phyloP scores from a whole-genome alignment of 208 protist species.

The Leishmania aethiopica region DNA sequence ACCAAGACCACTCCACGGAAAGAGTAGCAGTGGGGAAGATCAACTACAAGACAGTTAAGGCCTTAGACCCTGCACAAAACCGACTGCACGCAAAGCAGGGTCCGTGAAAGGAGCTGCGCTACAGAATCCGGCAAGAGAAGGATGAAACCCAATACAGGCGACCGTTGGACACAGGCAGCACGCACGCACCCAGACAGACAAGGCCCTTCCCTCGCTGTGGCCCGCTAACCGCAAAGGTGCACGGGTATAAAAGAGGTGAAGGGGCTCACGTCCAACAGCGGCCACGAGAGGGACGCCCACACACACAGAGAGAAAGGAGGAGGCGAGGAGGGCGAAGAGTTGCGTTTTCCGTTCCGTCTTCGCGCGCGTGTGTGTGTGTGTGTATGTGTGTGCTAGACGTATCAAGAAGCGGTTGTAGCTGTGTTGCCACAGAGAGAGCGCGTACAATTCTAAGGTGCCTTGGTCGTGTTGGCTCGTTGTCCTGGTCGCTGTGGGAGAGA shows the following conservation, averaged over 20 bases:
- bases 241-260: neutral
- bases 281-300: neutral
- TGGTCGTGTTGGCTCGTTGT: neutral
- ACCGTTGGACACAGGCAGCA: neutral
- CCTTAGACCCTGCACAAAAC: neutral
- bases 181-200: neutral
- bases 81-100: neutral
- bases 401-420: neutral
- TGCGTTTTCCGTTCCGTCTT: neutral
- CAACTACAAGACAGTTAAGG: neutral
- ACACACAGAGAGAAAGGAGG: too few relatives aligned
- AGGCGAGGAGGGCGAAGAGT: neutral
- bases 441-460: neutral
- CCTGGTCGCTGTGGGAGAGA: neutral
- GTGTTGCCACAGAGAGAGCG: neutral
- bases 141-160: neutral
- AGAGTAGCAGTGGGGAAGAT: neutral
- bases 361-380: neutral
- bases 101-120: neutral
- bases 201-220: neutral
- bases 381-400: too few relatives aligned
- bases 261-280: neutral
- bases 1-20: neutral
- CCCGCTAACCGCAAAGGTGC: neutral
- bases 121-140: neutral